These are phyloP conservation scores for Mycosphaerella sp. DNA, from an alignment of 2,329 filamentous ascomycete species.

Conservation along the genomic window DNA sequence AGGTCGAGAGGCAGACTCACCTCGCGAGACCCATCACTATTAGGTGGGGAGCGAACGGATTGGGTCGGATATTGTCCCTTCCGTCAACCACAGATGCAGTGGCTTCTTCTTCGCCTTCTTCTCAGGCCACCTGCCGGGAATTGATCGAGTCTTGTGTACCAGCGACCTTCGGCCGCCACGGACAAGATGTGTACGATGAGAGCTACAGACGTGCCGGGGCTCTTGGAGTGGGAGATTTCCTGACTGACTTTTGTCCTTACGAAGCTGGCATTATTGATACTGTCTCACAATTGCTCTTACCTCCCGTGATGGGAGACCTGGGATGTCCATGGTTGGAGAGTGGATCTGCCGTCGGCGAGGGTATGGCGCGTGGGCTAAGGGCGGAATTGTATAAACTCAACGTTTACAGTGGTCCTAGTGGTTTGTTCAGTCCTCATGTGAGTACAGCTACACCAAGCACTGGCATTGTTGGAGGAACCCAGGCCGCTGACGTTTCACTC, in stretches of 20 bases:
- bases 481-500: too few relatives aligned
- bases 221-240: constrained; percentile 44
- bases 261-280: constrained; percentile 47
- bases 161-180: constrained; percentile 45
- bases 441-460: too few relatives aligned
- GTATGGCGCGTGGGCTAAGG: background rate
- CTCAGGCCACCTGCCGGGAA: background rate
- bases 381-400: constrained; percentile 11
- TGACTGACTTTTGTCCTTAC: constrained; percentile 13
- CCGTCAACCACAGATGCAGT: background rate
- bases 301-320: background rate
- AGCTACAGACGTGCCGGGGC: constrained; percentile 49
- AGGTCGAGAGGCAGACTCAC: constrained; percentile 5
- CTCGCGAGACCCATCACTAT: constrained; percentile 12
- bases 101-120: too few relatives aligned
- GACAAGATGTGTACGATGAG: constrained; percentile 47
- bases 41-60: constrained; percentile 6
- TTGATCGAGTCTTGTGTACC: constrained; percentile 32
- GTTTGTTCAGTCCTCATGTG: constrained; percentile 6
- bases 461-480: too few relatives aligned
- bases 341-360: background rate
- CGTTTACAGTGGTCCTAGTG: constrained; percentile 10
- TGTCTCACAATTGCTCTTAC: constrained; percentile 36
- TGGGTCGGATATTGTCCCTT: constrained; percentile 1
- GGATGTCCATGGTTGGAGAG: background rate